Conservation (phyloP, 306 rosid genomes). For the Trifolium dubium region DNA sequence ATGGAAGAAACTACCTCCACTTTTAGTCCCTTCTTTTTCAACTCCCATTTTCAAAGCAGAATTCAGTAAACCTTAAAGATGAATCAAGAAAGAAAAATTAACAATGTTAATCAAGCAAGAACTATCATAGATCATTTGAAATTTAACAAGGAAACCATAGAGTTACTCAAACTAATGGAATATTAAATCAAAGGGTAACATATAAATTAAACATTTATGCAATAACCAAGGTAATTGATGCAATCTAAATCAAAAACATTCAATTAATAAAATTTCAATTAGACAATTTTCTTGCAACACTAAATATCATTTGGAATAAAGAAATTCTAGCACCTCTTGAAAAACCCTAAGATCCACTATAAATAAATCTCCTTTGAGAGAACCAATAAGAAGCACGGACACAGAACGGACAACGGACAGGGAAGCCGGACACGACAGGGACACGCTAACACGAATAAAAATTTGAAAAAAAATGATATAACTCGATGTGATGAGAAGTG, state of each 20-base stretch:
- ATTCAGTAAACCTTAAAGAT: conserved; percentile 44
- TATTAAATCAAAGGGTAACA: background rate
- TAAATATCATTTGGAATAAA: conserved; percentile 15
- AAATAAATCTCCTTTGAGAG: too few species aligned
- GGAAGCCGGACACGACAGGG: too few species aligned
- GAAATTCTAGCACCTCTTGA: conserved; percentile 1
- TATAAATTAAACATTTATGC: background rate
- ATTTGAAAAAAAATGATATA: too few species aligned
- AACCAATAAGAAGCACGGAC: too few species aligned
- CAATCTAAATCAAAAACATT: conserved; percentile 27
- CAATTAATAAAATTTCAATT: background rate
- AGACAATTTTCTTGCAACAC: conserved; percentile 13
- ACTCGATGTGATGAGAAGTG: too few species aligned
- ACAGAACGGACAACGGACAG: too few species aligned
- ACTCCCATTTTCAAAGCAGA: conserved; percentile 70
- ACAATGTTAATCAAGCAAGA: conserved; percentile 30
- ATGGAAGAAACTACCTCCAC: conserved; percentile 79
- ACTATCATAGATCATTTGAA: conserved; percentile 40
- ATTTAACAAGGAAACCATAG: background rate
- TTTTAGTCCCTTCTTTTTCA: conserved; percentile 71
- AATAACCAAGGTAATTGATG: background rate
- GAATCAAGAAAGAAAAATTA: conserved; percentile 34
- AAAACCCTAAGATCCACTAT: conserved; percentile 6
- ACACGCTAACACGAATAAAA: too few species aligned
- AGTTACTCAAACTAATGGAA: background rate